These are phyloP conservation scores for Rhododendron griersonianum DNA, from an alignment of 148 eudicot genomes.

Conservation along the genomic window DNA sequence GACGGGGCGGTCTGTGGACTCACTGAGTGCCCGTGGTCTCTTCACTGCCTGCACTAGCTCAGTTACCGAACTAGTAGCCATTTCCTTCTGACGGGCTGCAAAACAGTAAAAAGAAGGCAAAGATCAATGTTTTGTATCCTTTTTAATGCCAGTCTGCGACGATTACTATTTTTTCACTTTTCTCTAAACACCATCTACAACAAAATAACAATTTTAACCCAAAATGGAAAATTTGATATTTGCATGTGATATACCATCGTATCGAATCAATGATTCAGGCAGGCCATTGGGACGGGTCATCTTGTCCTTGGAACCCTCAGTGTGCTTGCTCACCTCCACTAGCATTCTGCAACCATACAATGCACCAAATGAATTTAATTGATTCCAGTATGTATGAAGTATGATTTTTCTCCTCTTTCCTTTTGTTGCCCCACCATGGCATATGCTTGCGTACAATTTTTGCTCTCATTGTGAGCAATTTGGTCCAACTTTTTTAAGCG, in stretches of 20 bases:
- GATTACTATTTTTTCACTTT: neutral
- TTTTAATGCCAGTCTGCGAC: neutral
- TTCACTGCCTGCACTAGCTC: slow-evolving; percentile 89
- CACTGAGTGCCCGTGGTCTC: slow-evolving; percentile 79
- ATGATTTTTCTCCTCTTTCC: neutral
- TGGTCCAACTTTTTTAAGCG: neutral
- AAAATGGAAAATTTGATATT: neutral
- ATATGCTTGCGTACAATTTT: neutral
- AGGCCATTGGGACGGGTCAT: slow-evolving; percentile 85
- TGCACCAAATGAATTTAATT: neutral
- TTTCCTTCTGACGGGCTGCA: slow-evolving; percentile 93
- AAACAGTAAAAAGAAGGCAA: neutral
- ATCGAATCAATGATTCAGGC: slow-evolving; percentile 87
- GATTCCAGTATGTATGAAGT: neutral
- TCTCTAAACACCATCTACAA: neutral
- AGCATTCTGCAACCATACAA: slow-evolving; percentile 61
- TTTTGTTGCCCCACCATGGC: neutral
- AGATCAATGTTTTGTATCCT: neutral
- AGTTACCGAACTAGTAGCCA: slow-evolving; percentile 63
- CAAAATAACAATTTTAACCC: neutral
- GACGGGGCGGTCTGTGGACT: slow-evolving; percentile 62
- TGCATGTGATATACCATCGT: slow-evolving; percentile 58
- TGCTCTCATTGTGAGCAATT: neutral
- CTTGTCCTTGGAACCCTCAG: slow-evolving; percentile 87
- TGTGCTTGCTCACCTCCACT: slow-evolving; percentile 99